A percentile compares a stretch with the other conserved stretches of the same genome.
Conservation (phyloP, 805 yeast genomes). For the Pichia insulana region DNA sequence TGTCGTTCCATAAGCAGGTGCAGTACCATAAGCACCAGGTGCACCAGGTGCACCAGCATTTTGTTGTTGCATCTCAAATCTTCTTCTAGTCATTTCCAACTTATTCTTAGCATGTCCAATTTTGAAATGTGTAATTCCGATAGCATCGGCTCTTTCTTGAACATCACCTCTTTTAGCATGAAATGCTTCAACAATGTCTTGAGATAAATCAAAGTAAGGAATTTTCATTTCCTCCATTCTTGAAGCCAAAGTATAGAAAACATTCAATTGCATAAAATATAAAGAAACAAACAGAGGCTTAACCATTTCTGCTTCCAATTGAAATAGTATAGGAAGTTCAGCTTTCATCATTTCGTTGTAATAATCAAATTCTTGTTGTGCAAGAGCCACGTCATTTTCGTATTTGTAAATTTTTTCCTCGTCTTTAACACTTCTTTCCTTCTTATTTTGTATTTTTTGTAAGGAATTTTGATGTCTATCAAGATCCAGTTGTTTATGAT, state of each 20-base stretch:
- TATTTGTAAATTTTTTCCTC: conserved; percentile 85
- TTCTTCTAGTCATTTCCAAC: conserved; percentile 72
- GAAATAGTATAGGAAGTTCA: conserved; percentile 82
- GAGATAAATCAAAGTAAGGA: conserved; percentile 82
- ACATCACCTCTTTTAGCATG: conserved; percentile 77
- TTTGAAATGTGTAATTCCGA: conserved; percentile 86
- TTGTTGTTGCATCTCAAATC: conserved; percentile 42
- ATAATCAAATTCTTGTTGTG: conserved; percentile 93
- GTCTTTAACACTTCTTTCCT: conserved; percentile 77
- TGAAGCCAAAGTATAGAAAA: conserved; percentile 84
- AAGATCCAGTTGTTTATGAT: conserved; percentile 88
- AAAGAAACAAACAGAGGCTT: conserved; percentile 89
- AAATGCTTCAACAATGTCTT: conserved; percentile 80
- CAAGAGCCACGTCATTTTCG: conserved; percentile 82
- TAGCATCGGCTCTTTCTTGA: conserved; percentile 81
- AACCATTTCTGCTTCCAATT: conserved; percentile 84
- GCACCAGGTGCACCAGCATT: conserved; percentile 21
- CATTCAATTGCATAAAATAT: conserved; percentile 96
- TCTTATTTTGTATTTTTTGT: conserved; percentile 69
- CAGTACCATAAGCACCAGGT: conserved; percentile 24
- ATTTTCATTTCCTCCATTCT: conserved; percentile 95
- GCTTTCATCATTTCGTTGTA: conserved; percentile 89
- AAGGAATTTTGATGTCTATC: conserved; percentile 72
- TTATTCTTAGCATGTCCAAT: conserved; percentile 81
- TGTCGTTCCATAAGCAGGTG: conserved; percentile 14